These are phyloP conservation scores for Cicer bijugum DNA, from an alignment of 306 rosid species.

Conservation along the genomic window DNA sequence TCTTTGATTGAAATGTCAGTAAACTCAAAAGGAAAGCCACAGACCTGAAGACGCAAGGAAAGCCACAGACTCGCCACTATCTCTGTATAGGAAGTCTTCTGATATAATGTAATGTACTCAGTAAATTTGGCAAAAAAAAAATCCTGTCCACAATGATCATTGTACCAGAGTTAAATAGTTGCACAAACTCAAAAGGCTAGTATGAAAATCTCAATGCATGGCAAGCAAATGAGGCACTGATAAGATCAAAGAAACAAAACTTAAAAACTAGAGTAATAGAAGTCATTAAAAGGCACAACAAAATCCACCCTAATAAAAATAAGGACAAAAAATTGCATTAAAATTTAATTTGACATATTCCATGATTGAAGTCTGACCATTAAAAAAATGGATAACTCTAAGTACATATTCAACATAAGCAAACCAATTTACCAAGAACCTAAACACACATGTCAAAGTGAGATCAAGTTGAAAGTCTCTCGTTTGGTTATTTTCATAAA, in stretches of 20 bases:
- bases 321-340: conserved; percentile 1
- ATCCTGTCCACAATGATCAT: conserved; percentile 59
- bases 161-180: conserved; percentile 35
- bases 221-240: conserved; percentile 36
- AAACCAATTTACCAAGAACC: background rate
- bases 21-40: conserved; percentile 18
- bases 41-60: conserved; percentile 93
- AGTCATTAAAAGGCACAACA: conserved; percentile 7
- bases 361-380: conserved; percentile 15
- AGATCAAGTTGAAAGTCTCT: background rate
- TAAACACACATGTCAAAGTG: background rate
- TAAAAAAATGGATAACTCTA: background rate
- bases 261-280: background rate
- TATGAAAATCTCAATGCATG: background rate
- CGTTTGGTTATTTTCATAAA: background rate
- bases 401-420: background rate
- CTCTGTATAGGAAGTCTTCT: conserved; percentile 93
- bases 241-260: conserved; percentile 29
- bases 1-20: conserved; percentile 3
- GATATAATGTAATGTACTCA: conserved; percentile 71
- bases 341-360: background rate
- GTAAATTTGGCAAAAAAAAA: conserved; percentile 72
- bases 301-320: conserved; percentile 4
- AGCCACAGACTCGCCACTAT: conserved; percentile 95
- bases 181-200: conserved; percentile 24